A percentile compares a stretch with the other conserved stretches of the same genome.
Conservation (phyloP, 306 rosid species). For the Carpinus fangiana region DNA sequence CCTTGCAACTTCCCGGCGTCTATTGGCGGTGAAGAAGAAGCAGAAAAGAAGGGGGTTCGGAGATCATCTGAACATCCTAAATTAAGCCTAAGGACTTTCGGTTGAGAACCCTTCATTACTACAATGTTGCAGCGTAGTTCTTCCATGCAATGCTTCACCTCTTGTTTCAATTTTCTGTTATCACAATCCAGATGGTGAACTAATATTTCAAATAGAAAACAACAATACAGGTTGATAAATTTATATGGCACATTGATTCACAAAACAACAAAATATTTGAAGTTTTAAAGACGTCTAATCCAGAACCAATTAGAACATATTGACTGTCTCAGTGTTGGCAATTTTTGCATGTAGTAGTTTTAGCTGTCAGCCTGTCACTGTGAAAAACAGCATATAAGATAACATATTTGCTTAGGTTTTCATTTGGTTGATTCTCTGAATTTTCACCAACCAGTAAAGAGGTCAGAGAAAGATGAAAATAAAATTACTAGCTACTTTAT, state of each 20-base stretch:
- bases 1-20: conserved; percentile 49
- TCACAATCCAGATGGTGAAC: conserved; percentile 7
- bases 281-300: not conserved
- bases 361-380: not conserved
- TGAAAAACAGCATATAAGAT: not conserved
- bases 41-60: conserved; percentile 80
- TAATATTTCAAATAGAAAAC: not conserved
- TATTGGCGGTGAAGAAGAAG: conserved; percentile 62
- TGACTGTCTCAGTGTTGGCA: not conserved
- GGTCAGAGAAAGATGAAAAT: too few relatives aligned
- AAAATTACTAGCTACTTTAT: too few relatives aligned
- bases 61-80: conserved; percentile 66
- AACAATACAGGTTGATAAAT: not conserved
- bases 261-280: not conserved
- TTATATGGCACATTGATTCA: not conserved
- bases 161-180: conserved; percentile 90
- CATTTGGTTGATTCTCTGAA: too few relatives aligned
- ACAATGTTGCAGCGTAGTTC: conserved; percentile 86
- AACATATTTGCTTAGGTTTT: not conserved
- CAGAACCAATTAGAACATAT: not conserved
- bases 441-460: too few relatives aligned
- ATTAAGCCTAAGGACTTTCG: conserved; percentile 85
- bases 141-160: conserved; percentile 80
- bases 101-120: conserved; percentile 71
- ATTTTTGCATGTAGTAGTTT: not conserved